phyloP scores from a whole-genome alignment of 192 early-diverging fungal species.

The Phycomyces blakesleeanus region DNA sequence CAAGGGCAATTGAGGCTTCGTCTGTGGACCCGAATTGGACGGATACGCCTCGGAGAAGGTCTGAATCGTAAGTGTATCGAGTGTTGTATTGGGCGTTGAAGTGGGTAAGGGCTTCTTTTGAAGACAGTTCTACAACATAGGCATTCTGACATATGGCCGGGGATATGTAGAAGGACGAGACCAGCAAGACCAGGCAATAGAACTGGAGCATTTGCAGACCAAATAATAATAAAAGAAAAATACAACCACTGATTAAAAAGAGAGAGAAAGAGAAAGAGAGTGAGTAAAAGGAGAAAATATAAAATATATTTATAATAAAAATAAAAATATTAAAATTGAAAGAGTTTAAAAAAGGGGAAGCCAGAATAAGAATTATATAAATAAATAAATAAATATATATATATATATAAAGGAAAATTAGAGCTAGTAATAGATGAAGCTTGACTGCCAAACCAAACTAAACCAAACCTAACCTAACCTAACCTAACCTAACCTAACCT shows the following conservation, averaged over 20 bases:
- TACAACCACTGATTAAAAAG: not conserved
- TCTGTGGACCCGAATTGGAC: conserved; percentile 9
- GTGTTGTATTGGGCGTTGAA: conserved; percentile 1
- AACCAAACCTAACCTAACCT: no score
- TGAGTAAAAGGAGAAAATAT: not conserved
- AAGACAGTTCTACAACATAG: conserved; percentile 9
- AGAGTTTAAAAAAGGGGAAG: no score
- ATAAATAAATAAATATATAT: no score
- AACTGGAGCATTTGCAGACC: not conserved
- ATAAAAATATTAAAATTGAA: no score
- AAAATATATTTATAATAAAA: no score
- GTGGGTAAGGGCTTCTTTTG: not conserved
- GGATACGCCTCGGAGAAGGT: conserved; percentile 13
- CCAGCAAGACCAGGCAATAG: not conserved
- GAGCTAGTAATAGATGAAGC: no score
- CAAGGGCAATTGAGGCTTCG: conserved; percentile 8
- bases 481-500: no score
- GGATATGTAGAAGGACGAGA: not conserved
- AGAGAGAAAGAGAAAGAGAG: not conserved
- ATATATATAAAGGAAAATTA: conserved; percentile 4
- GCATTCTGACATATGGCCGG: not conserved
- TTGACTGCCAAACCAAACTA: not conserved
- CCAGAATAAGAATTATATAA: not conserved
- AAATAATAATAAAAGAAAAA: not conserved
- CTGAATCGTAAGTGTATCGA: conserved; percentile 21